phyloP scores from a whole-genome alignment of 177 flowering plant genomes.

The Tripterygium wilfordii region DNA sequence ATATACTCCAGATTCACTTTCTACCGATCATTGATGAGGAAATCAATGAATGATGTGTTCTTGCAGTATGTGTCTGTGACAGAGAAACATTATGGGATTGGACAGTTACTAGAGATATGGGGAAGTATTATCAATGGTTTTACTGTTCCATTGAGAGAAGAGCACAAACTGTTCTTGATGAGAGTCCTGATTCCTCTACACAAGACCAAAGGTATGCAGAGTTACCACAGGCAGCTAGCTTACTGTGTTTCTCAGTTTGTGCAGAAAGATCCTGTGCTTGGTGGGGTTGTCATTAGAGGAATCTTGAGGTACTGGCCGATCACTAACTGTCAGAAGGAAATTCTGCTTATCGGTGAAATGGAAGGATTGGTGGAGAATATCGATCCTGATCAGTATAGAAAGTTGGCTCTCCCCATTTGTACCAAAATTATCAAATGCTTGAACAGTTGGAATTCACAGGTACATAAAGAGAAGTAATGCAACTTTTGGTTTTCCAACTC shows the following conservation, averaged over 20 bases:
- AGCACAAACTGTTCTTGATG: slow-evolving; percentile 66
- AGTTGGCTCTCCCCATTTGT: slow-evolving; percentile 50
- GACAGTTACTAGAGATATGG: slow-evolving; percentile 72
- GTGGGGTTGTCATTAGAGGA: slow-evolving; percentile 44
- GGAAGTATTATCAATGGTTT: slow-evolving; percentile 80
- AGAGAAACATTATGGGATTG: slow-evolving; percentile 56
- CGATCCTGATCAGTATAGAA: slow-evolving; percentile 37
- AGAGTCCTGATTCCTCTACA: slow-evolving; percentile 68
- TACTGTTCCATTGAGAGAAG: slow-evolving; percentile 63
- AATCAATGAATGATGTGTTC: slow-evolving; percentile 64
- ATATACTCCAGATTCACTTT: slow-evolving; percentile 56
- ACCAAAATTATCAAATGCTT: slow-evolving; percentile 45
- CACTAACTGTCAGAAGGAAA: slow-evolving; percentile 64
- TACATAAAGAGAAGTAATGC: too few relatives aligned
- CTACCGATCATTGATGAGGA: slow-evolving; percentile 65
- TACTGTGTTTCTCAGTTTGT: slow-evolving; percentile 74
- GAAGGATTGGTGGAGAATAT: slow-evolving; percentile 61
- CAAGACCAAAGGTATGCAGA: slow-evolving; percentile 55
- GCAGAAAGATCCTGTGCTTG: slow-evolving; percentile 67
- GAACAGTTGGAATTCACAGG: slow-evolving; percentile 72
- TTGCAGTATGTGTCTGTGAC: slow-evolving; percentile 40
- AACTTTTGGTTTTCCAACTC: too few relatives aligned
- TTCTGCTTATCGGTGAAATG: slow-evolving; percentile 57
- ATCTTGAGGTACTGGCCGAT: slow-evolving; percentile 65
- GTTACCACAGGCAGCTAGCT: slow-evolving; percentile 59